Base-by-base conservation (phyloP, 1,284 basidiomycete species). In the Apiotrichum siamense region DNA sequence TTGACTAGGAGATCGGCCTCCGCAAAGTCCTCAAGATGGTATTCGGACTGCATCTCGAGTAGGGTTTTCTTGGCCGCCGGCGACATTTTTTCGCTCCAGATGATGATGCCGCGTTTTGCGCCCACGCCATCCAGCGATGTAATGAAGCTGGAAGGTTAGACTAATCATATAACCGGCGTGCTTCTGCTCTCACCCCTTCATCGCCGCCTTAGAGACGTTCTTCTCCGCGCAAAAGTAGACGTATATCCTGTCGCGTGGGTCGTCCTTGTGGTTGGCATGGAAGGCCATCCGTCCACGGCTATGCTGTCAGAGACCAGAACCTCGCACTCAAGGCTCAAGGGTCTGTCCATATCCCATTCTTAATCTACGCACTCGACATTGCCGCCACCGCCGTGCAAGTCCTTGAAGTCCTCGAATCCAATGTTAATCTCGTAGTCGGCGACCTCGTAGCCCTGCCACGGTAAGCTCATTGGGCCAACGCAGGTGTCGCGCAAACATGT, bases 1-100 rank as follows among this genome's bases (percentile, higher is more conserved):
- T 99, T 98, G 59, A 99, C 96, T 4, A 98, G 81, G 38, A 99
- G 77, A 73, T 96, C 92, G 7, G 91, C 83, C 76, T 99, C 96
- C 26, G 92, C 87, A 72, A 98, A 98, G 65, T 97, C 94, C 72
- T 98, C 96, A 32, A 98, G 79, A 54, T 83, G 81, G 76, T 89
- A 97, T 64, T 88, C 83, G 35, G 81, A 74, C 48, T 86, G 81
- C 87, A 96, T 89, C 20, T 87, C 88, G 43, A 83, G 81, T 55
- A 96, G 89, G 57, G 94, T 88, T 91, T 97, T 98, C 64, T 88
- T 83, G 7, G 96, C 96, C 3, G 92, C 89, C 12, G 91, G 86
- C 7, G 94, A 97, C 88, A 99, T 96, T 67, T 87, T 93, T 44
- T 89, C 88, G 23, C 88, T 85, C 77, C 92, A 97, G 61, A 99